Evolutionary conservation across 106 monocot genomes (phyloP).

Genomic region (Posidonia australis): DNA sequence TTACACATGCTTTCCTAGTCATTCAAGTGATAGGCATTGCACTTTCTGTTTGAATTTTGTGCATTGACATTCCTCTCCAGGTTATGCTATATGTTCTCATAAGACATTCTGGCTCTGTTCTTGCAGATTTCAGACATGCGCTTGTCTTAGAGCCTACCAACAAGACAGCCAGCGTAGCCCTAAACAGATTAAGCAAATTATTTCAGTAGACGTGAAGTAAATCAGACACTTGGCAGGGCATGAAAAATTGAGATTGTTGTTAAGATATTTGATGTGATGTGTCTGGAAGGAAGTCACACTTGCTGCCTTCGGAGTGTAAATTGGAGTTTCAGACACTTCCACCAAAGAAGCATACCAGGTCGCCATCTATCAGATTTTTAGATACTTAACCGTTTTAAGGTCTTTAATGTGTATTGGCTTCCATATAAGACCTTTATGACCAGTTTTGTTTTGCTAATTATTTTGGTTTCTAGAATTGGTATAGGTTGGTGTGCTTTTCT

Average conservation of each 20-base stretch:
- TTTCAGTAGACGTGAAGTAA: neutral
- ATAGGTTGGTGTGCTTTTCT: too few species aligned
- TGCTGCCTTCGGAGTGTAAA: too few species aligned
- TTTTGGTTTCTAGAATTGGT: too few species aligned
- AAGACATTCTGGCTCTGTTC: neutral
- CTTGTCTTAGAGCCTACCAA: constrained; percentile 94
- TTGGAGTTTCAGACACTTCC: too few species aligned
- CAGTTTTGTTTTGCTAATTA: too few species aligned
- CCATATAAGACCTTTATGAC: too few species aligned
- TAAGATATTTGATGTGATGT: neutral
- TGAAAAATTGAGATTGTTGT: neutral
- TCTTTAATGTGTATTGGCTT: too few species aligned
- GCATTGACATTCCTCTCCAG: neutral
- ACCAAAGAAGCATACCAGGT: too few species aligned
- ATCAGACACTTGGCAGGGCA: neutral
- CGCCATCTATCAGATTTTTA: too few species aligned
- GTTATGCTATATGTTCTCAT: neutral
- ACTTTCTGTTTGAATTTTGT: neutral
- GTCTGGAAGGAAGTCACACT: too few species aligned
- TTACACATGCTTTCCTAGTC: neutral
- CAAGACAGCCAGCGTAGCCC: constrained; percentile 64
- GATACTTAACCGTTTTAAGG: too few species aligned
- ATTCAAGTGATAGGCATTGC: neutral
- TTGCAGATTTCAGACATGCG: constrained; percentile 83
- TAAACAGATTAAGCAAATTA: constrained; percentile 69